phyloP scores from a whole-genome alignment of 352 stramenopile genomes.

The Phytophthora aleatoria region DNA sequence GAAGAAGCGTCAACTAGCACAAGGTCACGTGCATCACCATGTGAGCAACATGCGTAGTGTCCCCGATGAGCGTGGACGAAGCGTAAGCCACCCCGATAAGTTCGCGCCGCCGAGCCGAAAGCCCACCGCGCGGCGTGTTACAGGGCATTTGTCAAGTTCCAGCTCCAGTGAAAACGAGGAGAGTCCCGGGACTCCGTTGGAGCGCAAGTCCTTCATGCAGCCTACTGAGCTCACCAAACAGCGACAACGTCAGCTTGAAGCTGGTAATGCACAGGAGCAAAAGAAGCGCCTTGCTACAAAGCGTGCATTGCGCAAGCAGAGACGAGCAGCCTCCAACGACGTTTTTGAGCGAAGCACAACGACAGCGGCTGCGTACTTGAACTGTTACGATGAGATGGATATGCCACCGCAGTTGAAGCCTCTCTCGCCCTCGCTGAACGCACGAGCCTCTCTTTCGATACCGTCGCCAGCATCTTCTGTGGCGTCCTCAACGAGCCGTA shows the following conservation, averaged over 20 bases:
- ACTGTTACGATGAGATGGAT: conserved; percentile 47
- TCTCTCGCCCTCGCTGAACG: conserved; percentile 26
- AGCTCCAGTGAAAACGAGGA: conserved; percentile 41
- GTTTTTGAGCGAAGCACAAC: conserved; percentile 44
- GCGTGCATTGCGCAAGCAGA: conserved; percentile 43
- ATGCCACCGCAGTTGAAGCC: conserved; percentile 37
- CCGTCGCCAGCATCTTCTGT: conserved; percentile 27
- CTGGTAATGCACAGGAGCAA: conserved; percentile 18
- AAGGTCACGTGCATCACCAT: conserved; percentile 30
- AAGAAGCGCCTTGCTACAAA: conserved; percentile 37
- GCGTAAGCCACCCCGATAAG: conserved; percentile 45
- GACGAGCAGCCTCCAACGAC: conserved; percentile 42
- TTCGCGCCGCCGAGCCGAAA: conserved; percentile 16
- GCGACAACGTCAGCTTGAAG: conserved; percentile 35
- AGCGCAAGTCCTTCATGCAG: conserved; percentile 66
- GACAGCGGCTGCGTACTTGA: conserved; percentile 26
- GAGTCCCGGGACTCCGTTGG: conserved; percentile 35
- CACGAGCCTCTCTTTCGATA: conserved; percentile 9
- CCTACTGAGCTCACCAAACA: conserved; percentile 55
- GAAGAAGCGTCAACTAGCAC: conserved; percentile 55
- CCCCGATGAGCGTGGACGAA: conserved; percentile 30
- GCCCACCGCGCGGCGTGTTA: conserved; percentile 1
- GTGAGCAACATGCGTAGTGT: background rate
- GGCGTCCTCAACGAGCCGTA: conserved; percentile 21
- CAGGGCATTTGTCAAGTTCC: conserved; percentile 20